Percentiles rank a stretch among this genome's conserved stretches.
Evolutionary conservation across 768 basidiomycete genomes (phyloP).

Genomic region (Lactarius pseudohatsudake): DNA sequence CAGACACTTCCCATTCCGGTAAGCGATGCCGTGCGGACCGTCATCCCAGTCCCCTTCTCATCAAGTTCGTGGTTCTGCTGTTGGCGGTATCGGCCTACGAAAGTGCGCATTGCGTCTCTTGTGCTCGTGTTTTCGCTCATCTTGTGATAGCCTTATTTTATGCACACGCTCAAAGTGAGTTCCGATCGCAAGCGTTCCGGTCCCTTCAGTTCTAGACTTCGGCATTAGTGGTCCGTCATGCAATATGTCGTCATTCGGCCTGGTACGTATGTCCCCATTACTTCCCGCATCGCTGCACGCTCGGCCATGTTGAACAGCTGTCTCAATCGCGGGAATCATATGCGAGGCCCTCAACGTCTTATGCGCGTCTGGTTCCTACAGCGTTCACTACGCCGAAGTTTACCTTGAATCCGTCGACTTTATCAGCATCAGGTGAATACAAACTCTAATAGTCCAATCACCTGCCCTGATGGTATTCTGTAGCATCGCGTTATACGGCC

Average conservation of each 20-base stretch:
- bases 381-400: conserved; percentile 58
- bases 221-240: conserved; percentile 73
- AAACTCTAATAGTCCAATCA: not conserved
- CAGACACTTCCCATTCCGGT: conserved; percentile 66
- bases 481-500: conserved; percentile 83
- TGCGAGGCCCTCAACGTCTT: conserved; percentile 68
- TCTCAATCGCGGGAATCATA: conserved; percentile 77
- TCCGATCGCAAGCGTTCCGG: conserved; percentile 1
- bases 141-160: conserved; percentile 68
- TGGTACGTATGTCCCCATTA: conserved; percentile 33
- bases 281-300: not conserved
- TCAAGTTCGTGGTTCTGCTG: conserved; percentile 60
- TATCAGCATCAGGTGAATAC: conserved; percentile 69
- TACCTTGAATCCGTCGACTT: conserved; percentile 77
- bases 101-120: conserved; percentile 41
- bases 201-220: conserved; percentile 10
- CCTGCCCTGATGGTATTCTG: not conserved
- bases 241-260: conserved; percentile 84
- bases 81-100: conserved; percentile 80
- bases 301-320: conserved; percentile 37
- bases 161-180: conserved; percentile 79
- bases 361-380: conserved; percentile 63
- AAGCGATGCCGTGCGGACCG: conserved; percentile 30
- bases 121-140: conserved; percentile 14
- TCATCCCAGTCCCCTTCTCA: not conserved